Evolutionary conservation across 2,329 filamentous ascomycete species (phyloP).

Genomic region (Botrytis medusae): DNA sequence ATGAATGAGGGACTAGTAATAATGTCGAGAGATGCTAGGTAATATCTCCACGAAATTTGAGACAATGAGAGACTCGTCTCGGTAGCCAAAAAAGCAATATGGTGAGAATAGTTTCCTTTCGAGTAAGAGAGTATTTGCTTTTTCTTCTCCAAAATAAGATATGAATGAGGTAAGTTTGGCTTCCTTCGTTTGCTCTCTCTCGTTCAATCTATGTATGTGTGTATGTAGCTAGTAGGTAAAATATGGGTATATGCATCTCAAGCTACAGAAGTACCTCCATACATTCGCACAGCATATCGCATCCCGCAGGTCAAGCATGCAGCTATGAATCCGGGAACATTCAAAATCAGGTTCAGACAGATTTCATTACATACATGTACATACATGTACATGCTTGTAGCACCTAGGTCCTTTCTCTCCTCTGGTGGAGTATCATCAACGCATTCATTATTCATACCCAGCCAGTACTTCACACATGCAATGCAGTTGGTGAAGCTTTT

Average conservation of each 20-base stretch:
- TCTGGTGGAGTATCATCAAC: not conserved
- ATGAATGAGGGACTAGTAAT: not conserved
- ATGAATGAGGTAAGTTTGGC: not conserved
- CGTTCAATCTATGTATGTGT: not conserved
- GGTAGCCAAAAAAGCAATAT: not conserved
- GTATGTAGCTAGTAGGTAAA: not conserved
- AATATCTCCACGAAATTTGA: not conserved
- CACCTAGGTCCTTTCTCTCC: not conserved
- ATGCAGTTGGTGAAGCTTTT: not conserved
- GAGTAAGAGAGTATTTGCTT: not conserved
- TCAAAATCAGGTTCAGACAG: not conserved
- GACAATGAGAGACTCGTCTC: not conserved
- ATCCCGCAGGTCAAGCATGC: not conserved
- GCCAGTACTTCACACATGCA: not conserved
- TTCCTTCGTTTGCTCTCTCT: not conserved
- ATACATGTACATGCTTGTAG: not conserved
- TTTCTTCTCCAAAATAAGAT: not conserved
- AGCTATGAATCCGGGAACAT: slow-evolving; percentile 3
- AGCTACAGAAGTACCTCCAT: not conserved
- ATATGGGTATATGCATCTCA: not conserved
- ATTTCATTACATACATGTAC: not conserved
- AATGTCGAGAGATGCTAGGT: too few relatives aligned
- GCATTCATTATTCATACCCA: not conserved
- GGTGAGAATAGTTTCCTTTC: not conserved
- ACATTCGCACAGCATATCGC: not conserved